Conservation (phyloP, 2,329 filamentous ascomycete genomes). For the Aspergillus sp. region DNA sequence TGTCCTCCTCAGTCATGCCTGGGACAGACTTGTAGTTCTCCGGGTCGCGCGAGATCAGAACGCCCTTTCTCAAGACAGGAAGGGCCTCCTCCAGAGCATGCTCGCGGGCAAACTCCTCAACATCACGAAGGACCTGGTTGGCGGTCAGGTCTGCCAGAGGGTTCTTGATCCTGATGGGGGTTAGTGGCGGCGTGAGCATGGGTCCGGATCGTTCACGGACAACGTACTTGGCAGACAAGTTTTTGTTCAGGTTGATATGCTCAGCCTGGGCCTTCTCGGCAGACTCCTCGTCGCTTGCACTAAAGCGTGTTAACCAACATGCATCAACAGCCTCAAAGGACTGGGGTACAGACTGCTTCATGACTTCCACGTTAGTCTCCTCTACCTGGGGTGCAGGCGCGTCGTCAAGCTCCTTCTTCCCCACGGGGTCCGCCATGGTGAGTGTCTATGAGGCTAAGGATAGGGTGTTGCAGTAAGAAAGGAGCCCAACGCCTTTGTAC, state of each 20-base stretch:
- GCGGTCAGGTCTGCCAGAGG: slow-evolving; percentile 43
- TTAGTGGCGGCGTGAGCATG: slow-evolving; percentile 3
- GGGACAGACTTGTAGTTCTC: slow-evolving; percentile 44
- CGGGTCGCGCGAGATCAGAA: slow-evolving; percentile 51
- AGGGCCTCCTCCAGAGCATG: slow-evolving; percentile 42
- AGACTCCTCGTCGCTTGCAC: slow-evolving; percentile 11
- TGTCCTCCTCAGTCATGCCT: slow-evolving; percentile 44
- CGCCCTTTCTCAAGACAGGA: slow-evolving; percentile 47
- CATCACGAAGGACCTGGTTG: slow-evolving; percentile 38
- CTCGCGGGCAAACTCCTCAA: slow-evolving; percentile 43
- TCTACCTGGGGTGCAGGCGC: slow-evolving; percentile 3
- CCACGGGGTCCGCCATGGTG: slow-evolving; percentile 13
- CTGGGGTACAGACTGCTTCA: slow-evolving; percentile 14
- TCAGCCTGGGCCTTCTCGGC: slow-evolving; percentile 24
- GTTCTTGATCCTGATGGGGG: slow-evolving; percentile 42
- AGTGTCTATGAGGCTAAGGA: not conserved
- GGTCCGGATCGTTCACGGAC: not conserved
- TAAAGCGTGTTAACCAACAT: not conserved
- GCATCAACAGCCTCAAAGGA: not conserved
- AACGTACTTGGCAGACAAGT: slow-evolving; percentile 28
- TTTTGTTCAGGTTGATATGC: slow-evolving; percentile 27
- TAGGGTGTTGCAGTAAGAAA: not conserved
- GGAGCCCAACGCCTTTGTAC: not conserved
- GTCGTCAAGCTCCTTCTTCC: slow-evolving; percentile 8
- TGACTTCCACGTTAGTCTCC: not conserved